Evolutionary conservation across 108 stramenopile genomes (phyloP).

Genomic region (Hondaea fermentalgiana): DNA sequence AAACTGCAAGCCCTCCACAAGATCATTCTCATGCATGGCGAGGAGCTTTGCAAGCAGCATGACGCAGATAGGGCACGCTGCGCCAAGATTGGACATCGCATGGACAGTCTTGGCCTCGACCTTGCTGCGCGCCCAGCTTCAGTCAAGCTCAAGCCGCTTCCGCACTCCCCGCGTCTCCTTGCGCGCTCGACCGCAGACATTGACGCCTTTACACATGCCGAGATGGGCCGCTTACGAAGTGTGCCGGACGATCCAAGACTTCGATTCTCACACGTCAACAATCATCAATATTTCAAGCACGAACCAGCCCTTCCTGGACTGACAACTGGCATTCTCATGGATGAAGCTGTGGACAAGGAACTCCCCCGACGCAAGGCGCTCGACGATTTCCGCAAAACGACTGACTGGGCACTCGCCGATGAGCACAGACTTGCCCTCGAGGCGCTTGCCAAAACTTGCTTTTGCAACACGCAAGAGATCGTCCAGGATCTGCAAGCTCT

Average conservation of each 20-base stretch:
- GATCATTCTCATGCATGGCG: neutral
- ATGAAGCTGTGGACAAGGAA: neutral
- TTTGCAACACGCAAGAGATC: neutral
- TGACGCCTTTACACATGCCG: neutral
- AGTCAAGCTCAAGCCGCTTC: neutral
- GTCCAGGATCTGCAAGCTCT: neutral
- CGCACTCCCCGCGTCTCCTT: neutral
- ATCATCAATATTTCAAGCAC: neutral
- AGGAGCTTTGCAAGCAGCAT: neutral
- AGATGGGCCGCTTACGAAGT: neutral
- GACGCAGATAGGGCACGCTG: neutral
- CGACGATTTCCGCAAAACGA: neutral
- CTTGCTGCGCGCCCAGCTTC: neutral
- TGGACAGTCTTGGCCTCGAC: neutral
- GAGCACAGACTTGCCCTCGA: neutral
- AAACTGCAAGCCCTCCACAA: neutral
- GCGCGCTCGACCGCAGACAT: neutral
- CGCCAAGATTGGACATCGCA: neutral
- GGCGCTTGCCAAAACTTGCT: neutral
- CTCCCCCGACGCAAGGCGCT: neutral
- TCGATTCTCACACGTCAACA: neutral
- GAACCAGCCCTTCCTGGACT: neutral
- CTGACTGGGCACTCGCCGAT: neutral
- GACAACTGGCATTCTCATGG: neutral
- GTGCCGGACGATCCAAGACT: neutral